Percentiles rank a stretch among this genome's conserved stretches.
phyloP scores from a whole-genome alignment of 805 yeast species.

The Yamadazyma scolyti region DNA sequence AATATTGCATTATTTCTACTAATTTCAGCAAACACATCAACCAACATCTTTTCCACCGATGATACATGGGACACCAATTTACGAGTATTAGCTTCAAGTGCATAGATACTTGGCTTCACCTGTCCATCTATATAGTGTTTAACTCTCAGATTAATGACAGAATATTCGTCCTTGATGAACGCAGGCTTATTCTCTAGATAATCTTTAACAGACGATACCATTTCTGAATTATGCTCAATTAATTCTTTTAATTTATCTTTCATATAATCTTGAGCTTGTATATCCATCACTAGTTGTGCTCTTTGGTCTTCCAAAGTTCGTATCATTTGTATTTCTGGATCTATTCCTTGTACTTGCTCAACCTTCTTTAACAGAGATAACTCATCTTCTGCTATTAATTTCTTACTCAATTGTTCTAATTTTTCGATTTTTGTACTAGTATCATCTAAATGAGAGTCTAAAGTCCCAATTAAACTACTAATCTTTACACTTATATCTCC shows the following conservation, averaged over 20 bases:
- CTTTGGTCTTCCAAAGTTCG: conserved; percentile 24
- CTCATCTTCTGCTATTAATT: conserved; percentile 16
- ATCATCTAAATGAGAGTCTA: conserved; percentile 10
- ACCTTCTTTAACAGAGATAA: not conserved
- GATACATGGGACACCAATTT: conserved; percentile 7
- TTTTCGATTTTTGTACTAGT: conserved; percentile 11
- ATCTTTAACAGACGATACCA: conserved; percentile 29
- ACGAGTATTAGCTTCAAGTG: conserved; percentile 7
- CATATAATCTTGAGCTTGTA: conserved; percentile 36
- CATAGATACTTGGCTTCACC: conserved; percentile 3
- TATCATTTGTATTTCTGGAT: conserved; percentile 5
- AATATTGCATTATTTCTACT: no score
- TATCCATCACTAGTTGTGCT: conserved; percentile 28
- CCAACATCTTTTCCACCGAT: conserved; percentile 4
- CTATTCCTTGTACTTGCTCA: not conserved
- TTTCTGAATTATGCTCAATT: conserved; percentile 29
- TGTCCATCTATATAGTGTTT: conserved; percentile 5
- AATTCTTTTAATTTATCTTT: conserved; percentile 28
- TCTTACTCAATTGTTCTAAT: conserved; percentile 16
- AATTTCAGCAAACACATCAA: no score
- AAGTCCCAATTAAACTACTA: conserved; percentile 4
- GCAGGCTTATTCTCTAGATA: conserved; percentile 21
- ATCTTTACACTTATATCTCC: conserved; percentile 11
- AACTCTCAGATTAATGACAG: conserved; percentile 4
- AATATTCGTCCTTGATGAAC: conserved; percentile 11